Conservation (phyloP, 768 basidiomycete species). For the Ramaria rubella region DNA sequence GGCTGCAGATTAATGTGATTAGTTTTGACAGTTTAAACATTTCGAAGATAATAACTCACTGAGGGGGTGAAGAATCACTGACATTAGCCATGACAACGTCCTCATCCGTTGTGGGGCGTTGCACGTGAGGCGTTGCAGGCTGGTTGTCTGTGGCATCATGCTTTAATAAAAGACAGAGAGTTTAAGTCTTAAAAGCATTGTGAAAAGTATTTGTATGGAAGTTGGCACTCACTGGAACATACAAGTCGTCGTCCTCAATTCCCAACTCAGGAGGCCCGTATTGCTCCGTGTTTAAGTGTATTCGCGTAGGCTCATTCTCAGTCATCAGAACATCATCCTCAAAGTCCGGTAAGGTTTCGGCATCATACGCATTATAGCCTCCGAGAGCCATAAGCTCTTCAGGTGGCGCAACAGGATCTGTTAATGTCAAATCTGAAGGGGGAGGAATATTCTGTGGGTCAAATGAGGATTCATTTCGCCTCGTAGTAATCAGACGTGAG, state of each 20-base stretch:
- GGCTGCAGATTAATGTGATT: too few species aligned
- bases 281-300: background rate
- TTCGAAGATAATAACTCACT: too few species aligned
- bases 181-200: too few species aligned
- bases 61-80: too few species aligned
- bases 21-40: too few species aligned
- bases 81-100: too few species aligned
- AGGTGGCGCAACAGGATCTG: background rate
- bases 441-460: background rate
- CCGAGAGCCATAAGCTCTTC: background rate
- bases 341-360: background rate
- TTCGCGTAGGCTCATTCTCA: background rate
- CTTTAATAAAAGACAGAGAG: too few species aligned
- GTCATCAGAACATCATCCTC: background rate
- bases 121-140: too few species aligned
- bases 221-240: constrained; percentile 1
- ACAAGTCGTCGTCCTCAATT: constrained; percentile 1
- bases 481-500: background rate
- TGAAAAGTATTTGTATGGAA: background rate
- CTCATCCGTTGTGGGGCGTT: too few species aligned
- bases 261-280: background rate
- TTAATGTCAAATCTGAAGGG: too few species aligned
- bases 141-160: too few species aligned
- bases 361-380: background rate
- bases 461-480: background rate